These are phyloP conservation scores for Skeletonema grethae DNA, from an alignment of 108 stramenopile genomes.

Conservation along the genomic window DNA sequence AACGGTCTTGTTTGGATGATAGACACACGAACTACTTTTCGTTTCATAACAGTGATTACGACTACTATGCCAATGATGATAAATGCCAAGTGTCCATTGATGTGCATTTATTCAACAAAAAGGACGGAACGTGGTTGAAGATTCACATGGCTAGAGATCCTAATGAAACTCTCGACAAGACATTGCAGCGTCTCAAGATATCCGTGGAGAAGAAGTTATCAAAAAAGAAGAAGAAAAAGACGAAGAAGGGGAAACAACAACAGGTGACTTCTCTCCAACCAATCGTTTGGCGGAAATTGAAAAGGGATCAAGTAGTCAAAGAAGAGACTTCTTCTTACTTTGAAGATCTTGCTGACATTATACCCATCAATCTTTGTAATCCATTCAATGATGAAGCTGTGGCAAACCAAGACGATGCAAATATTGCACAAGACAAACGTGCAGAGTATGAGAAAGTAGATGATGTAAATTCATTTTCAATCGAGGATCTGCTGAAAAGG, in stretches of 20 bases:
- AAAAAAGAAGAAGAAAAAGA: conserved; percentile 10
- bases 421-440: background rate
- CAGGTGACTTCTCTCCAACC: background rate
- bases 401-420: background rate
- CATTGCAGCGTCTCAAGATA: conserved; percentile 30
- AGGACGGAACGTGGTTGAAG: background rate
- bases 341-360: background rate
- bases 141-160: conserved; percentile 46
- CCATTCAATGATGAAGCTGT: background rate
- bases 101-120: background rate
- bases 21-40: background rate
- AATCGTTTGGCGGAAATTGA: background rate
- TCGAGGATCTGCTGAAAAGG: conserved; percentile 17
- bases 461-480: conserved; percentile 8
- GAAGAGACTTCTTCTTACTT: conserved; percentile 1
- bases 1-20: background rate
- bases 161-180: conserved; percentile 17
- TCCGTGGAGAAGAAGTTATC: conserved; percentile 39
- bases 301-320: background rate
- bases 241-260: background rate
- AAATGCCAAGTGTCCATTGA: background rate
- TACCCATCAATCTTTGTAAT: conserved; percentile 16
- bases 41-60: background rate
- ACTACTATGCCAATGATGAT: conserved; percentile 15
- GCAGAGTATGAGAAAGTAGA: conserved; percentile 15